A percentile compares a stretch with the other conserved stretches of the same genome.
Conservation (phyloP, 2,329 filamentous ascomycete genomes). For the Microsporum ferrugineum region DNA sequence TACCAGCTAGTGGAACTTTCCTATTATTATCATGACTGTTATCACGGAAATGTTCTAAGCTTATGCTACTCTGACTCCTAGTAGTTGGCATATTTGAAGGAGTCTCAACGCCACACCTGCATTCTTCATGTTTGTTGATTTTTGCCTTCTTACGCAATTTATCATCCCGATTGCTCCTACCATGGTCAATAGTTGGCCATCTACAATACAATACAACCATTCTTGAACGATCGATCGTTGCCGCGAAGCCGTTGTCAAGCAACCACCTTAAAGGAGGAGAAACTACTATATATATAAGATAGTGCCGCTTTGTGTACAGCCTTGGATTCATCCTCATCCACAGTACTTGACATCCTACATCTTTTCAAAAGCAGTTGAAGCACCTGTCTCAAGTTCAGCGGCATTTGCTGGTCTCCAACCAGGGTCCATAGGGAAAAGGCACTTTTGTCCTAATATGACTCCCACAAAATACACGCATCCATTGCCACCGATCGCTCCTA, state of each 20-base stretch:
- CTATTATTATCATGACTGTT: background rate
- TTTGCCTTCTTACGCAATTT: background rate
- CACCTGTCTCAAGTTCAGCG: constrained; percentile 15
- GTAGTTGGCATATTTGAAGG: background rate
- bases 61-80: background rate
- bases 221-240: background rate
- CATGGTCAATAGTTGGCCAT: too few relatives aligned
- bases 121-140: background rate
- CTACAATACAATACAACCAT: background rate
- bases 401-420: too few relatives aligned
- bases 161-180: background rate
- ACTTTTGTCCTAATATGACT: constrained; percentile 20
- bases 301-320: background rate
- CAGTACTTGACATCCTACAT: background rate
- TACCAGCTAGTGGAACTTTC: background rate
- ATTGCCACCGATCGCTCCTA: constrained; percentile 37
- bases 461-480: constrained; percentile 29
- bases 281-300: background rate
- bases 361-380: constrained; percentile 19
- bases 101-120: background rate
- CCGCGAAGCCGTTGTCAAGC: background rate
- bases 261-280: background rate
- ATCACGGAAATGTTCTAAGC: background rate
- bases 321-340: background rate
- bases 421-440: too few relatives aligned